Percentiles rank a stretch among this genome's conserved stretches.
These are phyloP conservation scores for Eucalyptus shirleyi DNA, from an alignment of 345 rosid genomes.

Conservation along the genomic window DNA sequence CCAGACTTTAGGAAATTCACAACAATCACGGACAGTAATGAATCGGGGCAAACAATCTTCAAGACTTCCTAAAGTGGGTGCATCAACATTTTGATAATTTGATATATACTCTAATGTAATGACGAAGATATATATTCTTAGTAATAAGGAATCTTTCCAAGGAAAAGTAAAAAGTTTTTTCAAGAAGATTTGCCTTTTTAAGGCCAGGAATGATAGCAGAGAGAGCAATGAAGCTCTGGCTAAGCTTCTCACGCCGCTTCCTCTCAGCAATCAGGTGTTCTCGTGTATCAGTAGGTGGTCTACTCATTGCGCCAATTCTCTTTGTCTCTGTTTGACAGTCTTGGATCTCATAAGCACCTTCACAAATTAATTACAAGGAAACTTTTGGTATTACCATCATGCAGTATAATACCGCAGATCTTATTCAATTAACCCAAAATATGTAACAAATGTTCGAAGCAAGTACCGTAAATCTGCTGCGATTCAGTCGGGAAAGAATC, in stretches of 20 bases:
- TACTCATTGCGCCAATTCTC: constrained; percentile 2
- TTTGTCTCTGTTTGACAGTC: neutral
- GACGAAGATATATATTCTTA: neutral
- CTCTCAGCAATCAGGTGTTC: constrained; percentile 80
- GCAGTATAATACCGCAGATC: neutral
- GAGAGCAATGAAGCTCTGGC: constrained; percentile 55
- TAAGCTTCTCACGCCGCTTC: constrained; percentile 70
- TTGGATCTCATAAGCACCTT: neutral
- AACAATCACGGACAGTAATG: neutral
- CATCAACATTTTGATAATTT: neutral
- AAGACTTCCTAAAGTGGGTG: neutral
- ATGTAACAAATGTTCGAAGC: neutral
- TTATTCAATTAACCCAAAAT: neutral
- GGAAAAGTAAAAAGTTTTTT: neutral
- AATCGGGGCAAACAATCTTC: neutral
- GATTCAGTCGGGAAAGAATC: neutral
- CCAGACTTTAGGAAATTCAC: neutral
- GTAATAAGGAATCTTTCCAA: neutral
- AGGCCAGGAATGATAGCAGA: constrained; percentile 70
- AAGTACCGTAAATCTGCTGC: neutral
- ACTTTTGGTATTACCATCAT: neutral
- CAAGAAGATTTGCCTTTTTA: constrained; percentile 29
- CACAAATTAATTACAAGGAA: neutral
- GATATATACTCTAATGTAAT: neutral
- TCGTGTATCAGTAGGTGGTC: constrained; percentile 35